A percentile compares a stretch with the other conserved stretches of the same genome.
phyloP scores from a whole-genome alignment of 2,329 filamentous ascomycete species.

The Stemphylium vesicarium region DNA sequence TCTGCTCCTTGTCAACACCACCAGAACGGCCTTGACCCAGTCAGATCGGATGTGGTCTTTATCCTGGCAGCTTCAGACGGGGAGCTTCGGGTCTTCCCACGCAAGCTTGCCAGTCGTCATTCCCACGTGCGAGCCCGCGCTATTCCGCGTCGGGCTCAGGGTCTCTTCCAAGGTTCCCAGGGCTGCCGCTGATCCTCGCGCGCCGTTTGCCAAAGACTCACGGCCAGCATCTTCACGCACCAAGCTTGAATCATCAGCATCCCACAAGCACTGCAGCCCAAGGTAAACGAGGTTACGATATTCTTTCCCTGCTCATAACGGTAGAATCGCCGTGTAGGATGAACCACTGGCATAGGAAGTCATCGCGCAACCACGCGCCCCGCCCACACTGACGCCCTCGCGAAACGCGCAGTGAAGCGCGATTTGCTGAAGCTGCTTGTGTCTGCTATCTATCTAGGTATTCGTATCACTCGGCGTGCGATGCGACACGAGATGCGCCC shows the following conservation, averaged over 20 bases:
- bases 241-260: no score
- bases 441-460: background rate
- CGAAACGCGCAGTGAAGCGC: background rate
- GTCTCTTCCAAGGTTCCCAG: background rate
- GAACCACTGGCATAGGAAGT: no score
- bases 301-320: background rate
- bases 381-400: background rate
- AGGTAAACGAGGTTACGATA: background rate
- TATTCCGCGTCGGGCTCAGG: background rate
- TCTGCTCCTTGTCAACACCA: no score
- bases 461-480: background rate
- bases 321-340: background rate
- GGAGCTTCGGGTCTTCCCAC: background rate
- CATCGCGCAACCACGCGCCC: background rate
- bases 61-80: no score
- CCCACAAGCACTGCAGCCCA: no score
- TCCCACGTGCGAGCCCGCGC: slow-evolving; percentile 5
- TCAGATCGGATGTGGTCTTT: no score
- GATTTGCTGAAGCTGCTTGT: background rate
- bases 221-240: no score
- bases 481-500: background rate
- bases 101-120: background rate
- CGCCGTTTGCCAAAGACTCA: background rate
- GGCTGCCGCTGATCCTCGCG: background rate
- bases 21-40: no score